These are phyloP conservation scores for Saccharomyces hybrid DNA, from an alignment of 1,139 yeast genomes.

Conservation along the genomic window DNA sequence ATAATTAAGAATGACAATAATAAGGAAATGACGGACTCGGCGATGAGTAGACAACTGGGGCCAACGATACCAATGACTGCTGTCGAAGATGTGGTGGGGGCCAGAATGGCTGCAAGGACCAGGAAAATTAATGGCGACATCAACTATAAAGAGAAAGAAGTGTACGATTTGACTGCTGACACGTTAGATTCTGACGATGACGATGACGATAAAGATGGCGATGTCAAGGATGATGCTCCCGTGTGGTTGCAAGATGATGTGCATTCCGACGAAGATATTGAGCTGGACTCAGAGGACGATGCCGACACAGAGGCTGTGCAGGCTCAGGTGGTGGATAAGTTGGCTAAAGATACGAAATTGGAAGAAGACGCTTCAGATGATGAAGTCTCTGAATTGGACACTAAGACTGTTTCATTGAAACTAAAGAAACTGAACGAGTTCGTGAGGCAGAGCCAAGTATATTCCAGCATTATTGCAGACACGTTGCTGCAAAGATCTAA, in stretches of 20 bases:
- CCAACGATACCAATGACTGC: background rate
- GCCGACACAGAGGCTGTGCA: conserved; percentile 19
- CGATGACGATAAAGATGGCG: conserved; percentile 7
- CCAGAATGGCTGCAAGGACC: background rate
- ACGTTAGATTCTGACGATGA: conserved; percentile 4
- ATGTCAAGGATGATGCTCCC: conserved; percentile 8
- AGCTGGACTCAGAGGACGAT: conserved; percentile 29
- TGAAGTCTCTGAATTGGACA: conserved; percentile 19
- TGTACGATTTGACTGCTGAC: conserved; percentile 6
- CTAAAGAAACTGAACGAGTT: conserved; percentile 58
- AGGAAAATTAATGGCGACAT: conserved; percentile 3
- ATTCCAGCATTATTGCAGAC: conserved; percentile 75
- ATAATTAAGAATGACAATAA: background rate
- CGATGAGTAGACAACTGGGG: background rate
- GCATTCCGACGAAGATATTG: conserved; percentile 17
- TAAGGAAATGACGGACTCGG: background rate
- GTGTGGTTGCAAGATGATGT: conserved; percentile 27
- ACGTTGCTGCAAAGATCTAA: conserved; percentile 48
- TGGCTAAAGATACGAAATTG: conserved; percentile 7
- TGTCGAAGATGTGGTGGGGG: background rate
- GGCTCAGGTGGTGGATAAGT: conserved; percentile 3
- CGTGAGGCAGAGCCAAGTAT: conserved; percentile 76
- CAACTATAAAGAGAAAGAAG: conserved; percentile 18
- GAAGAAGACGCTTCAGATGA: conserved; percentile 13
- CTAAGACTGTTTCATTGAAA: conserved; percentile 35